Conservation (phyloP, 2,329 filamentous ascomycete species). For the Scytalidium lignicola region DNA sequence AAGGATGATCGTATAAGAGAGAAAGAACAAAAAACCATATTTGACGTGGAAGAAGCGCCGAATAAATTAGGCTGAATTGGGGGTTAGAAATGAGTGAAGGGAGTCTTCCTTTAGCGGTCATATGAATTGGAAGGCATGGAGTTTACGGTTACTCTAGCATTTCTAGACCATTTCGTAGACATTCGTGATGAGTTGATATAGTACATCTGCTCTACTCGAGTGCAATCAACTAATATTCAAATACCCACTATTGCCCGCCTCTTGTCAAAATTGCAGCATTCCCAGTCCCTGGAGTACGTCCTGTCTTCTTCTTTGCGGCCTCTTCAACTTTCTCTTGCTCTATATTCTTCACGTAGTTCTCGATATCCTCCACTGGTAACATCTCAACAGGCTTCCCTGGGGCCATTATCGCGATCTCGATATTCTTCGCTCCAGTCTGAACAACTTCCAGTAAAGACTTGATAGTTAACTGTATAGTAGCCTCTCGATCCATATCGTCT, state of each 20-base stretch:
- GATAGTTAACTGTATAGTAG: constrained; percentile 93
- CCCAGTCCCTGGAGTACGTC: constrained; percentile 64
- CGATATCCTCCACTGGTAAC: constrained; percentile 92
- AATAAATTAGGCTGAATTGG: constrained; percentile 65
- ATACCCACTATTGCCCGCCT: constrained; percentile 31
- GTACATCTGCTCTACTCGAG: constrained; percentile 25
- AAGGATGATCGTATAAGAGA: constrained; percentile 74
- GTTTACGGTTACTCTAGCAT: constrained; percentile 4
- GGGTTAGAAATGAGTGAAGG: not conserved
- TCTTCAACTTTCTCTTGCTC: constrained; percentile 99
- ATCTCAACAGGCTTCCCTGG: constrained; percentile 89
- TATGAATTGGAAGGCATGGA: constrained; percentile 5
- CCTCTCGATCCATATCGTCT: constrained; percentile 92
- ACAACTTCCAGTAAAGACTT: constrained; percentile 98
- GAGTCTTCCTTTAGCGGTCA: constrained; percentile 24
- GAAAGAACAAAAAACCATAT: constrained; percentile 59
- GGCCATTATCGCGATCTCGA: constrained; percentile 97
- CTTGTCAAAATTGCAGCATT: constrained; percentile 69
- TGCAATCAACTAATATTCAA: constrained; percentile 7
- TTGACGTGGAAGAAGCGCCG: constrained; percentile 69
- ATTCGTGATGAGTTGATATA: constrained; percentile 22
- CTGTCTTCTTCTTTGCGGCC: constrained; percentile 92
- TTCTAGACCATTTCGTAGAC: constrained; percentile 2
- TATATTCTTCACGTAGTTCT: constrained; percentile 96
- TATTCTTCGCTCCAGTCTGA: constrained; percentile 98